Conservation (phyloP, 139 green algal genomes). For the Picochlorum sp. region DNA sequence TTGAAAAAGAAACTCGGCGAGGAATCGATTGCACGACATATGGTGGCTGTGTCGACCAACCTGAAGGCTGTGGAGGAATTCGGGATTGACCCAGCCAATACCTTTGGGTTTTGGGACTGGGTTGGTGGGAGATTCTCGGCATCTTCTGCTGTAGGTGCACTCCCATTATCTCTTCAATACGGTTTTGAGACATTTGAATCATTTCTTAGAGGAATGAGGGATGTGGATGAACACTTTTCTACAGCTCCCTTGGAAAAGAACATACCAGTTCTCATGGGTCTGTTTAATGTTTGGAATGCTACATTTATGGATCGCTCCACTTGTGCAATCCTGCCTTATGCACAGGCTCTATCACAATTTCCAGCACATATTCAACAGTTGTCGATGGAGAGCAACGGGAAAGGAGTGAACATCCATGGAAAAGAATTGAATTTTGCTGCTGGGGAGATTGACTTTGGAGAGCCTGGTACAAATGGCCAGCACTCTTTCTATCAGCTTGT, state of each 20-base stretch:
- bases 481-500: constrained; percentile 97
- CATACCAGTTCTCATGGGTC: constrained; percentile 89
- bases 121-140: constrained; percentile 95
- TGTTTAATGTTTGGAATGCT: constrained; percentile 92
- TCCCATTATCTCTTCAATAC: constrained; percentile 94
- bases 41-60: constrained; percentile 99
- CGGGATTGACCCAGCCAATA: constrained; percentile 95
- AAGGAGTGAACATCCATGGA: constrained; percentile 91
- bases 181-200: constrained; percentile 79
- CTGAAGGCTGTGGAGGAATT: constrained; percentile 96
- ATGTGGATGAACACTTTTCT: constrained; percentile 89
- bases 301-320: constrained; percentile 87
- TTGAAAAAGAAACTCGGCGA: constrained; percentile 61
- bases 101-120: constrained; percentile 99
- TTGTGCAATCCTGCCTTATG: constrained; percentile 95
- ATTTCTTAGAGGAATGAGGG: constrained; percentile 79
- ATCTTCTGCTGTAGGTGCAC: constrained; percentile 87
- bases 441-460: constrained; percentile 96
- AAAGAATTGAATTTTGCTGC: constrained; percentile 69
- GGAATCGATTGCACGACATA: constrained; percentile 88
- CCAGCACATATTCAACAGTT: constrained; percentile 97
- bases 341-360: constrained; percentile 91
- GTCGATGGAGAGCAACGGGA: constrained; percentile 98
- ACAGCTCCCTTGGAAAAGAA: constrained; percentile 80
- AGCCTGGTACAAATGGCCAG: constrained; percentile 99